Conservation (phyloP, 331 rosid species). For the Cydonia oblonga region DNA sequence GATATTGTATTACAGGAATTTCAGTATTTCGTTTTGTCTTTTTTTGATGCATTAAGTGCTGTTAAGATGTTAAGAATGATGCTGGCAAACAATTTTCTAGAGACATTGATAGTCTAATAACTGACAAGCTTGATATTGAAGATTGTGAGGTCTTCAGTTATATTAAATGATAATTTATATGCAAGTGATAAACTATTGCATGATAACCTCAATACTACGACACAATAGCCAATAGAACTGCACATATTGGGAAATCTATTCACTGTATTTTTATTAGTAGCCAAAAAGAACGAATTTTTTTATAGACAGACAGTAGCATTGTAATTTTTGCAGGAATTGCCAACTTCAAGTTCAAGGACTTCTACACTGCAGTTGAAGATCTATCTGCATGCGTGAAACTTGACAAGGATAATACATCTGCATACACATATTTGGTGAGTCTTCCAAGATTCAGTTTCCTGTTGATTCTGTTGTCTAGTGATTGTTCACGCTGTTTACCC, state of each 20-base stretch:
- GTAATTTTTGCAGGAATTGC: constrained; percentile 54
- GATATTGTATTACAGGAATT: not conserved
- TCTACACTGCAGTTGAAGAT: constrained; percentile 71
- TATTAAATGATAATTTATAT: not conserved
- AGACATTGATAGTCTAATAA: not conserved
- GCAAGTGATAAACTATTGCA: not conserved
- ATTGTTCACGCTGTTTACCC: constrained; percentile 6
- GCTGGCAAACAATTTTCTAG: not conserved
- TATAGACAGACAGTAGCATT: not conserved
- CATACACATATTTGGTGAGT: constrained; percentile 80
- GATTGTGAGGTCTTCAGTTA: not conserved
- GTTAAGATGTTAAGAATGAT: not conserved
- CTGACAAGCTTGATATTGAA: not conserved
- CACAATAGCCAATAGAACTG: not conserved
- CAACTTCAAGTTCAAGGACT: constrained; percentile 79
- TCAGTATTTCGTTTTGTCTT: not conserved
- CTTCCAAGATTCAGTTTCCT: constrained; percentile 8
- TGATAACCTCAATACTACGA: not conserved
- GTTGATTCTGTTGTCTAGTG: constrained; percentile 13
- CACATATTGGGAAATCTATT: not conserved
- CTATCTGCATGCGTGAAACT: constrained; percentile 64
- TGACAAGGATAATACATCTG: constrained; percentile 69
- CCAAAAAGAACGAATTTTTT: not conserved
- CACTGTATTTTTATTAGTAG: not conserved
- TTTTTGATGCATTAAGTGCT: not conserved